phyloP scores from a whole-genome alignment of 1,139 yeast genomes.

The Suhomyces panamericanus region DNA sequence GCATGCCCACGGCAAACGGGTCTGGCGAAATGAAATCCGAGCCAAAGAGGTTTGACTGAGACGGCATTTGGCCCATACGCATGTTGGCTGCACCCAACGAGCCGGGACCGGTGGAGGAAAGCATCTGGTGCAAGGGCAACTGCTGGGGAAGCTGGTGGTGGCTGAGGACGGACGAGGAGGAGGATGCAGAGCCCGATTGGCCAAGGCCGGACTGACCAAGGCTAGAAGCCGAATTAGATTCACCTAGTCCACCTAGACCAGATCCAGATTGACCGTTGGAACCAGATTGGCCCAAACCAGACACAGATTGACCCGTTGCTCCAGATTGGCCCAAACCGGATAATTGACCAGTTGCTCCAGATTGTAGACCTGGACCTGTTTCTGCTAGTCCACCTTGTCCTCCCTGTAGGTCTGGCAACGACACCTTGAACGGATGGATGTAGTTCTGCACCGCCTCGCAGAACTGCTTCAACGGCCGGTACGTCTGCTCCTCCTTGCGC shows the following conservation, averaged over 20 bases:
- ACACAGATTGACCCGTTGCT: too few relatives aligned
- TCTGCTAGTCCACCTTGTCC: too few relatives aligned
- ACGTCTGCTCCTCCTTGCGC: constrained; percentile 48
- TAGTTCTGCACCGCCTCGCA: constrained; percentile 49
- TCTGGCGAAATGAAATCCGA: constrained; percentile 29
- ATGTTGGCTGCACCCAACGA: constrained; percentile 28
- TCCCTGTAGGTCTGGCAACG: constrained; percentile 31
- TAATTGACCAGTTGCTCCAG: too few relatives aligned
- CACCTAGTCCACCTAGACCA: too few relatives aligned
- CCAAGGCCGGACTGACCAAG: too few relatives aligned
- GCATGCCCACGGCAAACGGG: constrained; percentile 23
- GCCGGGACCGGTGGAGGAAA: constrained; percentile 22
- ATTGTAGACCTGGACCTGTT: too few relatives aligned
- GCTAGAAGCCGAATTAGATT: too few relatives aligned
- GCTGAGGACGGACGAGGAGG: constrained; percentile 6
- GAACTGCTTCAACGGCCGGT: constrained; percentile 45
- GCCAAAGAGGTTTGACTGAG: constrained; percentile 28
- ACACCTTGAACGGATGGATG: constrained; percentile 60
- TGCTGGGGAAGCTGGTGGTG: constrained; percentile 14
- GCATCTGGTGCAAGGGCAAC: constrained; percentile 25
- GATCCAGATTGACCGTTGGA: too few relatives aligned
- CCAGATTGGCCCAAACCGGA: too few relatives aligned
- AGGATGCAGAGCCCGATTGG: too few relatives aligned
- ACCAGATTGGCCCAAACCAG: too few relatives aligned
- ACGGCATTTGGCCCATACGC: constrained; percentile 22